Conservation (phyloP, 2,329 filamentous ascomycete species). For the Calonectria hongkongensis region DNA sequence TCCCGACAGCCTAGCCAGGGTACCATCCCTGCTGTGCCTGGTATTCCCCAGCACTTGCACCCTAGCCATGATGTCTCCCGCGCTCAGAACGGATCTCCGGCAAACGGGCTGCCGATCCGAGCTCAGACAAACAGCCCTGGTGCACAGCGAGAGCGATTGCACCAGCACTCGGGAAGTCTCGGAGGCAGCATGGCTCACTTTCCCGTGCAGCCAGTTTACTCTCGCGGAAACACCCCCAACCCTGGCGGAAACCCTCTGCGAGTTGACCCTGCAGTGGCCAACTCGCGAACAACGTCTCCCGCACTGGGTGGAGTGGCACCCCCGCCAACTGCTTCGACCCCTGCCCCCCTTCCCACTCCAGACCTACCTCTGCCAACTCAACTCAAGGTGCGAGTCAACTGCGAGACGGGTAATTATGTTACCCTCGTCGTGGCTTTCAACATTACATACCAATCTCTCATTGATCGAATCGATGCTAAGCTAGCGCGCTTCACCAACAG, state of each 20-base stretch:
- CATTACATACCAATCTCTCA: conserved; percentile 93
- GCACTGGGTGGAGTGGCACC: conserved; percentile 60
- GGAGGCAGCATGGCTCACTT: conserved; percentile 74
- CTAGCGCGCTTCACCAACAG: conserved; percentile 89
- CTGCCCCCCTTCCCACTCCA: conserved; percentile 58
- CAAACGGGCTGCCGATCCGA: conserved; percentile 79
- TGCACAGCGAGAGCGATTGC: conserved; percentile 76
- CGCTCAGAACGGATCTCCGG: conserved; percentile 88
- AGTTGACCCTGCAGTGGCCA: conserved; percentile 62
- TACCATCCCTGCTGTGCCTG: conserved; percentile 82
- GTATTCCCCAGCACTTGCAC: conserved; percentile 83
- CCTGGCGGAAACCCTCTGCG: conserved; percentile 60
- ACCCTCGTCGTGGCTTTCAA: conserved; percentile 97
- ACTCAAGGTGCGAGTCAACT: conserved; percentile 96
- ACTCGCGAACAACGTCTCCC: conserved; percentile 68
- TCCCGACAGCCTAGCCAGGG: conserved; percentile 72
- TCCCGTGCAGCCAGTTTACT: conserved; percentile 72
- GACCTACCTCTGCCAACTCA: conserved; percentile 80
- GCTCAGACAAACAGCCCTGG: conserved; percentile 83
- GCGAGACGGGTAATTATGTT: conserved; percentile 88
- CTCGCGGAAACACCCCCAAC: conserved; percentile 68
- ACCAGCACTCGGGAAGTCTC: conserved; percentile 68
- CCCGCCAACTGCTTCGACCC: conserved; percentile 54
- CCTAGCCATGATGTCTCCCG: conserved; percentile 81
- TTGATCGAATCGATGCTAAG: conserved; percentile 97